A percentile compares a stretch with the other conserved stretches of the same genome.
phyloP scores from a whole-genome alignment of 805 yeast species.

The Crinitomyces ghanaensis region DNA sequence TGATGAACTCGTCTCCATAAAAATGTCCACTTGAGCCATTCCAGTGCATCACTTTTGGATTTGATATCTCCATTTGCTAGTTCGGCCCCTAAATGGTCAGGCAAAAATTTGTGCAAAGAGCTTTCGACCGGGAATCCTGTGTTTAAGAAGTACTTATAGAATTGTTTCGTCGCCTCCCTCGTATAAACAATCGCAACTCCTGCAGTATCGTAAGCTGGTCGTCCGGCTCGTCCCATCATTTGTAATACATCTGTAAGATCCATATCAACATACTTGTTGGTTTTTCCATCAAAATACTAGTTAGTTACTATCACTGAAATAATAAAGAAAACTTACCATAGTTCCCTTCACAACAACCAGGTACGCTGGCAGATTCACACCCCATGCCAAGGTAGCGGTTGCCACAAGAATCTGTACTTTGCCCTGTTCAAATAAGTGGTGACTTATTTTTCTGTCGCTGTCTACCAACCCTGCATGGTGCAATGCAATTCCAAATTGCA shows the following conservation, averaged over 20 bases:
- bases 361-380: constrained; percentile 74
- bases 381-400: constrained; percentile 81
- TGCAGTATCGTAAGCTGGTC: constrained; percentile 69
- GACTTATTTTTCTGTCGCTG: constrained; percentile 57
- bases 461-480: constrained; percentile 79
- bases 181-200: constrained; percentile 72
- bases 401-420: constrained; percentile 66
- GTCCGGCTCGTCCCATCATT: constrained; percentile 81
- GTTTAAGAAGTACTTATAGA: constrained; percentile 67
- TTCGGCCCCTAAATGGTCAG: constrained; percentile 73
- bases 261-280: constrained; percentile 67
- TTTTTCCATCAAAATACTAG: constrained; percentile 45
- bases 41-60: constrained; percentile 58
- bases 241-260: constrained; percentile 71
- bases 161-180: constrained; percentile 60
- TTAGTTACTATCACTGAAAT: no score
- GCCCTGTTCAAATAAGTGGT: constrained; percentile 55
- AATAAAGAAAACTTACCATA: no score
- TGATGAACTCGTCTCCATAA: constrained; percentile 62
- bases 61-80: constrained; percentile 57
- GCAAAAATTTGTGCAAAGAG: constrained; percentile 64
- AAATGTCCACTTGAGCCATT: constrained; percentile 68
- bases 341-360: constrained; percentile 72
- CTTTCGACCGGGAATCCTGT: constrained; percentile 79
- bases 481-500: constrained; percentile 71